These are phyloP conservation scores for Starmerella sirachaensis DNA, from an alignment of 805 yeast genomes.

Conservation along the genomic window DNA sequence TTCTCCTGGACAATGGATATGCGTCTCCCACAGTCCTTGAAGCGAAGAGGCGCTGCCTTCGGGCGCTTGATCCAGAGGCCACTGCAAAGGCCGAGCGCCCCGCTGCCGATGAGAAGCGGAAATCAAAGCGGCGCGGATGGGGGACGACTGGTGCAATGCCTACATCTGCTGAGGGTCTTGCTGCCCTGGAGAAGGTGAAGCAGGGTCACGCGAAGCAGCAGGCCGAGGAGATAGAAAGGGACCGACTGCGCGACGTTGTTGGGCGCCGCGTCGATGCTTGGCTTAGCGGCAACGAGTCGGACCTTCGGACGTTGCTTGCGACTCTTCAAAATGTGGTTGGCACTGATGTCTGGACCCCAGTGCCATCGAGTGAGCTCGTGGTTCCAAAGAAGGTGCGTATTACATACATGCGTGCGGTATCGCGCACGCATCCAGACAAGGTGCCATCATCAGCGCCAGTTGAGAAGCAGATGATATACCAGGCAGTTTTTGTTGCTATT, in stretches of 20 bases:
- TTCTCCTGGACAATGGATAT: constrained; percentile 55
- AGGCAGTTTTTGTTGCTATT: constrained; percentile 68
- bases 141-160: constrained; percentile 22
- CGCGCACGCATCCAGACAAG: constrained; percentile 78
- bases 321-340: constrained; percentile 57
- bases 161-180: constrained; percentile 27
- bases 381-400: constrained; percentile 82
- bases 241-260: constrained; percentile 51
- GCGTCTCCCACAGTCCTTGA: constrained; percentile 56
- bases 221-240: constrained; percentile 44
- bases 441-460: constrained; percentile 44
- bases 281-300: constrained; percentile 67
- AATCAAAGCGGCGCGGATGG: constrained; percentile 20
- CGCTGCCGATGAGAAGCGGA: constrained; percentile 6
- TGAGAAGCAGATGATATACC: constrained; percentile 74
- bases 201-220: constrained; percentile 37
- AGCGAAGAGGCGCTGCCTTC: constrained; percentile 68
- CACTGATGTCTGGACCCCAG: constrained; percentile 51
- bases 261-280: constrained; percentile 44
- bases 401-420: constrained; percentile 67
- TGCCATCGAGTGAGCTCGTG: constrained; percentile 63
- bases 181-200: constrained; percentile 43
- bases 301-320: constrained; percentile 64
- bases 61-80: constrained; percentile 46
- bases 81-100: constrained; percentile 24